Base-by-base conservation (phyloP, 305 asterid genomes). In the Andrographis paniculata region DNA sequence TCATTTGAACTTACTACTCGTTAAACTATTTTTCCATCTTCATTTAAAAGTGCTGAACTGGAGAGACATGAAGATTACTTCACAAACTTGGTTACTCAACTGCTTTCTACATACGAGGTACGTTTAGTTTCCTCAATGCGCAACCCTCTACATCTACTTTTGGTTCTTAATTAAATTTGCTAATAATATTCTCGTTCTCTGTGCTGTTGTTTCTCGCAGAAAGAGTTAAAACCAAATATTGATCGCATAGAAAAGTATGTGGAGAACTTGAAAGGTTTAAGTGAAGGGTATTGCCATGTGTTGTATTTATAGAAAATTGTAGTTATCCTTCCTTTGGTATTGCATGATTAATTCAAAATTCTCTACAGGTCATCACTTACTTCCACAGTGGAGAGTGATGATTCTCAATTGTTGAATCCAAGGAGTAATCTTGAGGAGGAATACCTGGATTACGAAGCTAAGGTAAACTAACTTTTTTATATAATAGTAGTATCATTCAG, bases 71-170 rank as follows among this genome's bases (percentile, higher is more conserved):
- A 81, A 63, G 73, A 36, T 38, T 87, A 81, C 75, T 87, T 83
- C 78, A 79, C 75, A 40, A 65, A 81, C 48, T 67, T 77, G 82
- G 89, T 87, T 35, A 57, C 42, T 18, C 69, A 74, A 60, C 80
- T 87, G 60, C 94, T 92, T 35, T 75, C 87, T 49, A 65, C 76
- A 48, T 92, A 73, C 63, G 93, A 92, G 99, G 99, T 92, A 72
- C 66, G 52, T 1, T 11, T 48, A 33, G 56, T 55, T 65, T 54
- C 27, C 41, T 37, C 45, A 22, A 16, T 17, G 20, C 27, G 35
- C 1, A 21, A 18, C 51, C 42, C 17, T 7, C 51, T 45, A 33
- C 17, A 38, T 33, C 48, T 51, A 60, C 38, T 36, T 56, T 48
- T 28, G 14, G 54, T 57, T 45, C n/a, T 41, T 23, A 19, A 21